phyloP scores from a whole-genome alignment of 768 basidiomycete genomes.

The Serendipita sp. region DNA sequence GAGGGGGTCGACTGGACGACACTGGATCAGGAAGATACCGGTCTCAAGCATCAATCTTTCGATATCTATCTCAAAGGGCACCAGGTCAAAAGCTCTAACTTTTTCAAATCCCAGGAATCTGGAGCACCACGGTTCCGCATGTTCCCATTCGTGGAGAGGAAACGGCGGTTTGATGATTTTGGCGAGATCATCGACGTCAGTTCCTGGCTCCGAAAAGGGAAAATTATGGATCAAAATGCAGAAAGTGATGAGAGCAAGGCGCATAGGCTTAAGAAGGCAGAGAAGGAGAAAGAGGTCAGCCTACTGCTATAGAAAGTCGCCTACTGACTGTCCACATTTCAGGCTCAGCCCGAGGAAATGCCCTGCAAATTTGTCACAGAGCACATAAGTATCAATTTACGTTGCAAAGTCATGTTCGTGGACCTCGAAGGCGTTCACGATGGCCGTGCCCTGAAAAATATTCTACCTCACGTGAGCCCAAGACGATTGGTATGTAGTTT shows the following conservation, averaged over 20 bases:
- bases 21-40: constrained; percentile 59
- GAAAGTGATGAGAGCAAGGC: constrained; percentile 65
- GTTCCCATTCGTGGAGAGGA: constrained; percentile 95
- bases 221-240: constrained; percentile 77
- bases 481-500: constrained; percentile 66
- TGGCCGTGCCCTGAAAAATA: constrained; percentile 90
- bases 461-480: constrained; percentile 91
- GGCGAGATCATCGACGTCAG: constrained; percentile 92
- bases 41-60: constrained; percentile 68
- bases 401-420: constrained; percentile 77
- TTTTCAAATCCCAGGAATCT: constrained; percentile 64
- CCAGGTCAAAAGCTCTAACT: constrained; percentile 67
- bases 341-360: constrained; percentile 66
- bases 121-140: constrained; percentile 78
- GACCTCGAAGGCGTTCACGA: constrained; percentile 97
- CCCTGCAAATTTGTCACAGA: constrained; percentile 84
- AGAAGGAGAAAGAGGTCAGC: constrained; percentile 67
- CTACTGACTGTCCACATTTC: constrained; percentile 9
- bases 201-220: constrained; percentile 87
- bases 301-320: not conserved
- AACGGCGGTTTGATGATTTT: constrained; percentile 82
- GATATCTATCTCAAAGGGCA: constrained; percentile 98
- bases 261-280: constrained; percentile 49
- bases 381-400: constrained; percentile 59
- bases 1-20: constrained; percentile 46